Conservation (phyloP, 164 flowering plant species). For the Magnolia kwangsiensis region DNA sequence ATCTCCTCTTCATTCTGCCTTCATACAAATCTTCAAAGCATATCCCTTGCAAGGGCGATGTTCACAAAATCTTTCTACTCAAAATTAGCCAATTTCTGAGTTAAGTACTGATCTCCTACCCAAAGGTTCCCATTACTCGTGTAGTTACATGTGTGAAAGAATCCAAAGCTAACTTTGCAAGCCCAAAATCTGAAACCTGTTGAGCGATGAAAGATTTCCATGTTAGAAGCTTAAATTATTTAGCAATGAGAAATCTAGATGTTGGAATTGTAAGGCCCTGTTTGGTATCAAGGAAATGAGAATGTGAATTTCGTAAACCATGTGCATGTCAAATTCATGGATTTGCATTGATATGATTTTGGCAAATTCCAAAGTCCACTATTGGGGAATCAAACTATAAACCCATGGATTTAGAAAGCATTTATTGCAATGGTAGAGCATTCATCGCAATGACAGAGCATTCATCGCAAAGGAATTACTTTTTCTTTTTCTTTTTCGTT, state of each 20-base stretch:
- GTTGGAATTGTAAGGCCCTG: background rate
- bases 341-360: no score
- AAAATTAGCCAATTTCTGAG: background rate
- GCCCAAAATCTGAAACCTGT: slow-evolving; percentile 95
- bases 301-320: no score
- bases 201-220: background rate
- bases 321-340: no score
- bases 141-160: slow-evolving; percentile 75
- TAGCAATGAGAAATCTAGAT: background rate
- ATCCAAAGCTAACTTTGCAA: slow-evolving; percentile 76
- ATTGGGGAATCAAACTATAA: no score
- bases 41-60: background rate
- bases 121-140: slow-evolving; percentile 96
- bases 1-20: background rate
- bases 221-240: slow-evolving; percentile 4
- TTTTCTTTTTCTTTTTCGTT: no score
- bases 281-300: no score
- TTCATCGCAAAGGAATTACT: no score
- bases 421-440: no score
- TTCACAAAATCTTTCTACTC: background rate
- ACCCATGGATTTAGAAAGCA: no score
- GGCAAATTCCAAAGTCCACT: no score
- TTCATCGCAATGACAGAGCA: no score
- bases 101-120: slow-evolving; percentile 37
- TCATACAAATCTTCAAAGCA: background rate